Evolutionary conservation across 352 stramenopile species (phyloP).

Genomic region (Aphanomyces euteiches): DNA sequence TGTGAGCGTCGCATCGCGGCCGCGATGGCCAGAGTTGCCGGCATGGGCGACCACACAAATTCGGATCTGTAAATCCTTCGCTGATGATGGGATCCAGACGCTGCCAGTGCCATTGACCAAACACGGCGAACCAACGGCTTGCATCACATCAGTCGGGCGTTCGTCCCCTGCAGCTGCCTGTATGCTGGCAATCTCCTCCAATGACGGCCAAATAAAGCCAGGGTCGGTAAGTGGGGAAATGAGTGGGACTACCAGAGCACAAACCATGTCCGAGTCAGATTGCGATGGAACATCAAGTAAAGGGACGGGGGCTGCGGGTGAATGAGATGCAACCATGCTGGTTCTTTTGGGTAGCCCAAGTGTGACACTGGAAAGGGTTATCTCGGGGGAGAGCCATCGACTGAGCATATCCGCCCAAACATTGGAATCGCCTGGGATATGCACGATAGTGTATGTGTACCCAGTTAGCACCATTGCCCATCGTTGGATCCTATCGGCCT

Average conservation of each 20-base stretch:
- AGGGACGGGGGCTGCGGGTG: too few species aligned
- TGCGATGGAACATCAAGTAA: background rate
- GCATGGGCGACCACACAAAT: background rate
- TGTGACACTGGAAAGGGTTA: background rate
- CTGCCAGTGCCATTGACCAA: background rate
- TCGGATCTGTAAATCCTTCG: background rate
- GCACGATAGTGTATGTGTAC: conserved; percentile 35
- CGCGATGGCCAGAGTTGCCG: background rate
- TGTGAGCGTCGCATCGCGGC: background rate
- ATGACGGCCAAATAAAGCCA: conserved; percentile 14
- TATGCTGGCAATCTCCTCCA: conserved; percentile 16
- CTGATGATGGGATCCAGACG: background rate
- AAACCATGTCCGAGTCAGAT: background rate
- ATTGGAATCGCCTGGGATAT: conserved; percentile 35
- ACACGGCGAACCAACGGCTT: background rate
- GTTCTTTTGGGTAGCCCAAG: too few species aligned
- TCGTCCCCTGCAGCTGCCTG: background rate
- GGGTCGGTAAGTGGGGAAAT: background rate
- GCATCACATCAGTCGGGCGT: background rate
- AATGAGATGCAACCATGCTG: conserved; percentile 20
- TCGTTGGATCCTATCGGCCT: conserved; percentile 36
- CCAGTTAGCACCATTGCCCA: conserved; percentile 32
- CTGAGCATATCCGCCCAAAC: conserved; percentile 39
- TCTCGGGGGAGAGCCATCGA: conserved; percentile 25
- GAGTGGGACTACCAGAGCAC: background rate